Conservation (phyloP, 148 eudicot genomes). For the Rheum nobile region DNA sequence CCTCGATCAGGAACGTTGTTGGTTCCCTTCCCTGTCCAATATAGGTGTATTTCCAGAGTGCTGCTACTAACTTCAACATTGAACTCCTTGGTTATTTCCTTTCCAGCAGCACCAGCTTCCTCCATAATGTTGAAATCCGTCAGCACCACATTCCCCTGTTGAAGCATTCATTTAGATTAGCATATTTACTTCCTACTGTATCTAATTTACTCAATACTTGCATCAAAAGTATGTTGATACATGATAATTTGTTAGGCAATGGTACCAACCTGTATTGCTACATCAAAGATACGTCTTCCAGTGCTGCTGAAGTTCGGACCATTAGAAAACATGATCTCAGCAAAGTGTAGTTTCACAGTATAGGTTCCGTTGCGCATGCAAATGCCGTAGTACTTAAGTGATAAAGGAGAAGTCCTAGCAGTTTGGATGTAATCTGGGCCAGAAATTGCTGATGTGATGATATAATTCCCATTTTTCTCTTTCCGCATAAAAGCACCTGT, state of each 20-base stretch:
- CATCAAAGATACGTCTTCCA: conserved; percentile 67
- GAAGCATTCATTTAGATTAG: neutral
- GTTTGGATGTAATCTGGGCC: conserved; percentile 31
- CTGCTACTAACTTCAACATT: conserved; percentile 19
- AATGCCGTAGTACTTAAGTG: conserved; percentile 63
- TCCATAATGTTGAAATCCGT: conserved; percentile 30
- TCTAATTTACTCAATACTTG: neutral
- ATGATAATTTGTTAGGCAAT: neutral
- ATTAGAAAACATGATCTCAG: conserved; percentile 21
- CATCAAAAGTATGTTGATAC: neutral
- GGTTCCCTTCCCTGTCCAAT: conserved; percentile 46
- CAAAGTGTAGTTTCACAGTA: conserved; percentile 48
- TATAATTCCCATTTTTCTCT: conserved; percentile 14
- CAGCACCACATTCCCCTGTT: conserved; percentile 20
- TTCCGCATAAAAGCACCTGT: conserved; percentile 41
- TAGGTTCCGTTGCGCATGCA: conserved; percentile 55
- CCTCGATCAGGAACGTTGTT: conserved; percentile 31
- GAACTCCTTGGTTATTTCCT: conserved; percentile 12
- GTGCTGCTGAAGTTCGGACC: conserved; percentile 42
- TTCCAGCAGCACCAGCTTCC: conserved; percentile 24
- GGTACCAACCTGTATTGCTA: conserved; percentile 44
- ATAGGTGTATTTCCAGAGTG: conserved; percentile 36
- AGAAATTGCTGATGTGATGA: conserved; percentile 25
- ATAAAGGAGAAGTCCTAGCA: conserved; percentile 57
- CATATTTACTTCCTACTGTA: neutral